Evolutionary conservation across 495 filamentous ascomycete species (phyloP), one percentile per base, ranked within the genome.

Genomic region (Delitschia confertaspora): DNA sequence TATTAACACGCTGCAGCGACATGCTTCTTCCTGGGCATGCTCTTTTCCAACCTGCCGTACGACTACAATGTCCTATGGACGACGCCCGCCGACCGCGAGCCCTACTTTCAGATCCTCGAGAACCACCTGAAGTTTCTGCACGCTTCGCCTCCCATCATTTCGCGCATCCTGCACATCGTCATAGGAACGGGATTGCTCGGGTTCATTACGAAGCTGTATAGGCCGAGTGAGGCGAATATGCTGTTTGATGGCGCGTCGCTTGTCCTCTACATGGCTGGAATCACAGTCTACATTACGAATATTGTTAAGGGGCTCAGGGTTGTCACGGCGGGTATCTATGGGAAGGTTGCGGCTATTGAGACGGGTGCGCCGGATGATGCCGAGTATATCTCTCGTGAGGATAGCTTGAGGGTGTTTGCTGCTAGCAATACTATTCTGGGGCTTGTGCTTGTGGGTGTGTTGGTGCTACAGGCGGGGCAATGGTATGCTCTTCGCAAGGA

Each of bases 401-500:
- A 98, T 60, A 85, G 75, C 33, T 62, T 98, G 47, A 82, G 80
- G 69, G 91, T 98, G 20, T 65, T 95, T 47, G 80, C 86, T n/a
- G 91, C 91, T 20, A 95, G 84, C 63, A 93, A 96, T 60, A 95
- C 89, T 2, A 98, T 98, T 51, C 57, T 95, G 29, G 91, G 88
- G 36, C 68, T 98, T 27, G 85, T 98, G 19, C 63, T 96, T 38
- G 78, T 95, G 0, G 91, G 91, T 3, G 84, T 98, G 20, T 56
- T 98, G 47, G 84, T 93, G 22, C 68, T 98, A 57, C 93, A 98
- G 76, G 88, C 86, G 6, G 91, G 93, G 9, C 89, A 96, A 72
- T 98, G 91, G 91, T 98, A 98, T 69, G 91, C 93, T 19, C 87
- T 95, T 73, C 68, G 79, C 49, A 94, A 91, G 75, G 87, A 95